phyloP scores from a whole-genome alignment of 306 rosid species.

The Casuarina glauca region DNA sequence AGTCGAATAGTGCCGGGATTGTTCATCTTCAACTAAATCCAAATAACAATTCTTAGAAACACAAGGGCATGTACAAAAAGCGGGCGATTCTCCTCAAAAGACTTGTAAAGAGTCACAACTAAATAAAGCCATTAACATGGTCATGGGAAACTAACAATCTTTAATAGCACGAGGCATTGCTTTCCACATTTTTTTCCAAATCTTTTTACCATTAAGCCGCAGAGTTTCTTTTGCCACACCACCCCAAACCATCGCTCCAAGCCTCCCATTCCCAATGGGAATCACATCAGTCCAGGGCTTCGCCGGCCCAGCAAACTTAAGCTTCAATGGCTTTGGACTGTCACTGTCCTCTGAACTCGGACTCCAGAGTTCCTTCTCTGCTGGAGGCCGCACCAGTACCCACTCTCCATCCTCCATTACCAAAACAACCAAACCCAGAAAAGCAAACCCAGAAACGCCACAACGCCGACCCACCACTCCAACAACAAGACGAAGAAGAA shows the following conservation, averaged over 20 bases:
- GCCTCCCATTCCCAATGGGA: constrained; percentile 92
- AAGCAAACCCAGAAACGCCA: neutral
- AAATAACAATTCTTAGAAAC: neutral
- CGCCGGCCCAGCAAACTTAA: constrained; percentile 63
- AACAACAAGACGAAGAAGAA: neutral
- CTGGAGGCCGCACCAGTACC: constrained; percentile 44
- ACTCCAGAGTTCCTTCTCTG: constrained; percentile 58
- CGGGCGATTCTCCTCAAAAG: too few relatives aligned
- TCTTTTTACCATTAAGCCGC: constrained; percentile 75
- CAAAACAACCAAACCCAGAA: neutral
- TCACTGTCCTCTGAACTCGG: constrained; percentile 37
- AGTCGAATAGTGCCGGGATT: too few relatives aligned
- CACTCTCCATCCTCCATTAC: constrained; percentile 51
- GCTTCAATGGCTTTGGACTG: constrained; percentile 56
- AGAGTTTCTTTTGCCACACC: constrained; percentile 67
- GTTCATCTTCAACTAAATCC: neutral
- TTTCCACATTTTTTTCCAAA: neutral
- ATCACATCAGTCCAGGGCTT: constrained; percentile 83
- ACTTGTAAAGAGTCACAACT: too few relatives aligned
- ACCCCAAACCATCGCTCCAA: constrained; percentile 97
- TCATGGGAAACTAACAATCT: too few relatives aligned
- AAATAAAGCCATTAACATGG: too few relatives aligned
- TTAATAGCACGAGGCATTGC: too few relatives aligned
- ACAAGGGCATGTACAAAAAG: neutral
- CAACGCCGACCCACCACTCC: neutral